Evolutionary conservation across 228 moss, liverwort and hornwort genomes (phyloP).

Genomic region (Sphagnum magellanicum): DNA sequence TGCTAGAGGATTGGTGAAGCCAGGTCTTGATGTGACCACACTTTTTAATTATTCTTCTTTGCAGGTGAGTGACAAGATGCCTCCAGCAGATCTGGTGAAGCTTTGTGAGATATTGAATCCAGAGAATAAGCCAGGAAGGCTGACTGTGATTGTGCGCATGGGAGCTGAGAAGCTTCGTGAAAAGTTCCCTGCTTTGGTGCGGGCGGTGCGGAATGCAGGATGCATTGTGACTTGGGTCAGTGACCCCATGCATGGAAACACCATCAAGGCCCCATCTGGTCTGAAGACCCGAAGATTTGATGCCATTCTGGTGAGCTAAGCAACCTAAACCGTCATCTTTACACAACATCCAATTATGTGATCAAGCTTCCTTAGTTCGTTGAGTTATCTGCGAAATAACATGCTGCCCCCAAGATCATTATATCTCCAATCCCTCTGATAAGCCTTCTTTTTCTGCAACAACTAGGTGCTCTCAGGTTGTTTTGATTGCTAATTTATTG

Average conservation of each 20-base stretch:
- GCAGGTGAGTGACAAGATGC: conserved; percentile 50
- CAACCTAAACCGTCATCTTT: too few species aligned
- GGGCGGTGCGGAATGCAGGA: conserved; percentile 14
- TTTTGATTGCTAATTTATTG: too few species aligned
- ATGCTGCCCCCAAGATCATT: too few species aligned
- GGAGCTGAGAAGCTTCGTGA: conserved; percentile 32
- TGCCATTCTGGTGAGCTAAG: conserved; percentile 14
- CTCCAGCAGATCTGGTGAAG: conserved; percentile 31
- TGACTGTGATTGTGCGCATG: conserved; percentile 52
- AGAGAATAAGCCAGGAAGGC: conserved; percentile 33
- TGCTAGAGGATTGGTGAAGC: too few species aligned
- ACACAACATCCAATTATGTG: too few species aligned
- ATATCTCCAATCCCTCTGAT: too few species aligned
- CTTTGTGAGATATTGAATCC: conserved; percentile 37
- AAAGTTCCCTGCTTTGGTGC: conserved; percentile 33
- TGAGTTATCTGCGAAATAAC: too few species aligned
- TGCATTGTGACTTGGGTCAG: conserved; percentile 18
- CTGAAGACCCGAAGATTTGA: conserved; percentile 19
- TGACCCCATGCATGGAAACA: conserved; percentile 23
- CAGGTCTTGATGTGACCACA: too few species aligned
- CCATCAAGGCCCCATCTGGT: conserved; percentile 16
- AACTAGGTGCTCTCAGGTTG: too few species aligned
- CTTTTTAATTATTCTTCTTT: too few species aligned
- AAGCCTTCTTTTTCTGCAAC: too few species aligned
- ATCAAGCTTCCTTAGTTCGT: too few species aligned